Base-by-base conservation (phyloP, 2,329 filamentous ascomycete species). In the Trichoderma sp. region DNA sequence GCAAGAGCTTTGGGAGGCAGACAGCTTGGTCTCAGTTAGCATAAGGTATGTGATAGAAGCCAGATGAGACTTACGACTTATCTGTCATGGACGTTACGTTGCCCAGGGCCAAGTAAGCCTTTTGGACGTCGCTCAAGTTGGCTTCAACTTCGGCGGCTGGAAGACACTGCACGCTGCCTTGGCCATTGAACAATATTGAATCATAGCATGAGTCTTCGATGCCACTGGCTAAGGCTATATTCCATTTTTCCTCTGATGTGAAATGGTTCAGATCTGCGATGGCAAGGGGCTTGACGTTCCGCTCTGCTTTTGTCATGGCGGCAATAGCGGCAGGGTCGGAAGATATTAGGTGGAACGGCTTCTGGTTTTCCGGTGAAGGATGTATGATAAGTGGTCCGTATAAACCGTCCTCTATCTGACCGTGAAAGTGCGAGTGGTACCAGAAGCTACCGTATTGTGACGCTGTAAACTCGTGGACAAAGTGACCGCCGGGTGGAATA, bases 121-220 rank as follows among this genome's bases (percentile, higher is more conserved):
- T 73, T 43, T 83, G 81, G 3, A 75, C 68, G 0, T 75, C 71
- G 6, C 70, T 78, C 21, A 80, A 70, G 7, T 81, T 79, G 2
- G 79, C 73, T 35, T 80, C 76, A 5, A 88, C 79, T 49, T 85
- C 79, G 5, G 80, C 79, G 6, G 79, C 77, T 0, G 81, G 75
- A 52, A 85, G 79, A 74, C 88, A 90, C 59, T 84, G 77, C 0
- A 87, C 83, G 1, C 81, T 80, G 3, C 88, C 88, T 72, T 88
- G 87, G 29, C 89, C 89, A 69, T 91, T 90, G 62, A 91, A 81
- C 13, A 91, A 77, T 16, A 91, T 79, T 0, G 87, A 84, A 73
- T 90, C 88, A 71, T 87, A 86, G 78, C 89, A 91, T 0, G 82
- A 80, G 27, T 81, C 81, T 67, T 87, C 85, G 10, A 87, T 77